Evolutionary conservation across 139 green algal species (phyloP).

Genomic region (Chlorella sp.): DNA sequence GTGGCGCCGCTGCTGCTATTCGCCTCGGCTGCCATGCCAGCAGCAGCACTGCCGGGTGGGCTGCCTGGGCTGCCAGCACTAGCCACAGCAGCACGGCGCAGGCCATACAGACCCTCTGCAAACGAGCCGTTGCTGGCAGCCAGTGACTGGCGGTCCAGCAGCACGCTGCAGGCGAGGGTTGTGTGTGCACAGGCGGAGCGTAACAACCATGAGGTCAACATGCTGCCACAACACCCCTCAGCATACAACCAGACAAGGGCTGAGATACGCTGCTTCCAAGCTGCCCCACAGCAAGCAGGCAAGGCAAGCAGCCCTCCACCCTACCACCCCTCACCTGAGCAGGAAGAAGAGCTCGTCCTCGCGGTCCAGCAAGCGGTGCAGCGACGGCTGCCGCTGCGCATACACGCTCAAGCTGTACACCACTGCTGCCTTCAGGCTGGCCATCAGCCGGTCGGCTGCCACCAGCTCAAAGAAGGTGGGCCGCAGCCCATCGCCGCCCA

Average conservation of each 20-base stretch:
- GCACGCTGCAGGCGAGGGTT: constrained; percentile 6
- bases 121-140: constrained; percentile 66
- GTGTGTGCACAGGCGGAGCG: no score
- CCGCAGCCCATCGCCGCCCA: constrained; percentile 67
- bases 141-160: constrained; percentile 78
- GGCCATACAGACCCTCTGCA: constrained; percentile 85
- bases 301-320: no score
- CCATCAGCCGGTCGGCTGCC: constrained; percentile 83
- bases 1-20: background rate
- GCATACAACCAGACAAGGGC: no score
- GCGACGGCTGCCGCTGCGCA: constrained; percentile 53
- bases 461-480: constrained; percentile 92
- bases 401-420: constrained; percentile 82
- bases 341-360: constrained; percentile 86
- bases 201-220: no score
- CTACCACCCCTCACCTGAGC: constrained; percentile 17
- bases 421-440: constrained; percentile 75
- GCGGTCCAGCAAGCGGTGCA: constrained; percentile 70
- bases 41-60: background rate
- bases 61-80: no score
- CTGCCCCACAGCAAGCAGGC: no score
- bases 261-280: no score
- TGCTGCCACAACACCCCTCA: no score
- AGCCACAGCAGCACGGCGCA: constrained; percentile 50
- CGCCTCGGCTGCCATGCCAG: background rate